These are phyloP conservation scores for Metschnikowia anglica DNA, from an alignment of 805 yeast genomes.

Conservation along the genomic window DNA sequence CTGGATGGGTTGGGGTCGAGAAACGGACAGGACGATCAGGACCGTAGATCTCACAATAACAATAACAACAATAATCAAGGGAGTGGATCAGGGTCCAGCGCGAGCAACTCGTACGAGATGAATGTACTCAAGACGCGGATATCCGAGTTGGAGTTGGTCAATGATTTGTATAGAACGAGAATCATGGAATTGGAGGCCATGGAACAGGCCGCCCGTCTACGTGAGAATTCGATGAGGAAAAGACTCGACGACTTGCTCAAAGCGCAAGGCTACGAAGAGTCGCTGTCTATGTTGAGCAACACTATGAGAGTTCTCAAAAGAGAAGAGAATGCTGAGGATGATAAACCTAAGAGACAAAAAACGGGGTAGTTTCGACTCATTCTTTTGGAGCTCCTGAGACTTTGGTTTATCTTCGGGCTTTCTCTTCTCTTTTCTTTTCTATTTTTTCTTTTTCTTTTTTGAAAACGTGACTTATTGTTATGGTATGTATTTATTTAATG, in stretches of 20 bases:
- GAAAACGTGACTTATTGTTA: not conserved
- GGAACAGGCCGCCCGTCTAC: constrained; percentile 54
- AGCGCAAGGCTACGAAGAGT: constrained; percentile 25
- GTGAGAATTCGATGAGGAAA: constrained; percentile 48
- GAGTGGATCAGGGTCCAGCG: constrained; percentile 6
- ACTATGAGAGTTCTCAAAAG: constrained; percentile 15
- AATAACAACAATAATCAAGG: constrained; percentile 4
- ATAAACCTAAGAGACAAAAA: constrained; percentile 14
- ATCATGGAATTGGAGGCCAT: constrained; percentile 77
- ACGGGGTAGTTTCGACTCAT: constrained; percentile 2
- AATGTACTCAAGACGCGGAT: constrained; percentile 67
- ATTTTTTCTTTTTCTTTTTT: no score
- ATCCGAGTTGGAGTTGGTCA: constrained; percentile 85
- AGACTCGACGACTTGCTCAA: constrained; percentile 46
- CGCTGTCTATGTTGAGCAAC: constrained; percentile 13
- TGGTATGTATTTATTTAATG: not conserved
- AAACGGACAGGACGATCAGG: constrained; percentile 4
- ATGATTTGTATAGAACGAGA: constrained; percentile 80
- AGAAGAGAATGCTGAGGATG: constrained; percentile 14
- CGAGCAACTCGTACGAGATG: constrained; percentile 28
- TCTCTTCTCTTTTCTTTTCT: no score
- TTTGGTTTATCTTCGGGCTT: no score
- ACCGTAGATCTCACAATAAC: constrained; percentile 1
- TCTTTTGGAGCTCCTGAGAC: not conserved
- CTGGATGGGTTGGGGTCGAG: not conserved